These are phyloP conservation scores for Curvularia lunata DNA, from an alignment of 2,329 filamentous ascomycete species.

Conservation along the genomic window DNA sequence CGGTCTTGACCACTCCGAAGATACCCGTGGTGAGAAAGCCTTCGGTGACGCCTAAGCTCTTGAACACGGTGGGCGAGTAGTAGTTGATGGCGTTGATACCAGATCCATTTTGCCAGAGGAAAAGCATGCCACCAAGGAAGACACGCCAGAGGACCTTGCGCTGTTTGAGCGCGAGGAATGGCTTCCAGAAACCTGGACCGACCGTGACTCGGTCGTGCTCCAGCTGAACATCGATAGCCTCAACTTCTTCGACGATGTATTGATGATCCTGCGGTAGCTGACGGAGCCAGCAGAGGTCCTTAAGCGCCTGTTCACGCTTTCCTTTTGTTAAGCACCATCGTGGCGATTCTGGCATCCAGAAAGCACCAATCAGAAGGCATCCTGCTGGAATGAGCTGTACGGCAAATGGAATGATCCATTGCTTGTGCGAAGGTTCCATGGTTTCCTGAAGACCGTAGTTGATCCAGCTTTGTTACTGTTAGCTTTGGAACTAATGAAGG, in stretches of 20 bases:
- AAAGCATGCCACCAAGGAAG: constrained; percentile 75
- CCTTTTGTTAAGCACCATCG: constrained; percentile 54
- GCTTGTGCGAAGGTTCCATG: constrained; percentile 52
- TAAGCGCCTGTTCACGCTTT: constrained; percentile 49
- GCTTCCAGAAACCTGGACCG: constrained; percentile 75
- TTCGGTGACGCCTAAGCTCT: constrained; percentile 66
- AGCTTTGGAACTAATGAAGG: constrained; percentile 53
- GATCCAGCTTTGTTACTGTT: constrained; percentile 37
- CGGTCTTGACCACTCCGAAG: constrained; percentile 60
- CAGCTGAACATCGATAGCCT: constrained; percentile 71
- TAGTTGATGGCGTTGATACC: constrained; percentile 80
- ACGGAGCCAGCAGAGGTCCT: constrained; percentile 67
- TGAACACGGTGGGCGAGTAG: constrained; percentile 75
- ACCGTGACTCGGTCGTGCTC: constrained; percentile 68
- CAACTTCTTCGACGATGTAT: constrained; percentile 77
- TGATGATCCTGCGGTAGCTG: constrained; percentile 63
- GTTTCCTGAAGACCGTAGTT: constrained; percentile 55
- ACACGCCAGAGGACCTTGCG: constrained; percentile 71
- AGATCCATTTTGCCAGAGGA: constrained; percentile 78
- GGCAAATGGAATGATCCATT: constrained; percentile 60
- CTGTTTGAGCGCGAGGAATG: constrained; percentile 37
- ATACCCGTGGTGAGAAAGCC: constrained; percentile 69
- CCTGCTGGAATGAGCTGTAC: constrained; percentile 72
- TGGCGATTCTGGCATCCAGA: constrained; percentile 54
- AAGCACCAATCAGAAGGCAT: constrained; percentile 56